Evolutionary conservation across 2,329 filamentous ascomycete species (phyloP).

Genomic region (Lizonia empirigonia): DNA sequence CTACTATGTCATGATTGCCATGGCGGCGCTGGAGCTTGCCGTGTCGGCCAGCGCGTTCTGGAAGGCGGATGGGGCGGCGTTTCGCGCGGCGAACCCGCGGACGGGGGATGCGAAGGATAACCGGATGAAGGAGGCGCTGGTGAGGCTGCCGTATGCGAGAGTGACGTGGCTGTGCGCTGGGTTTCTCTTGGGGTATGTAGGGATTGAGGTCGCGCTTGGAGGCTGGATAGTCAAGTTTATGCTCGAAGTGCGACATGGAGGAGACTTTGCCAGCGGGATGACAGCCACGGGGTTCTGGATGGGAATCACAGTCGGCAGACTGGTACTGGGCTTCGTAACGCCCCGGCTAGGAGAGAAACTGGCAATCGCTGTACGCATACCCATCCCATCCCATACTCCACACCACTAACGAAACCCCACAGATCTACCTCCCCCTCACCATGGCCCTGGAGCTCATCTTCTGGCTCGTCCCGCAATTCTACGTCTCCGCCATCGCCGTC

Average conservation of each 20-base stretch:
- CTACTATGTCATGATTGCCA: constrained; percentile 74
- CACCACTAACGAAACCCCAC: background rate
- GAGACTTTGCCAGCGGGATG: constrained; percentile 74
- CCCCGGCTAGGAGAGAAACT: constrained; percentile 73
- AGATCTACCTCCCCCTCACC: constrained; percentile 67
- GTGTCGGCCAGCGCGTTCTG: constrained; percentile 65
- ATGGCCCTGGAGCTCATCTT: constrained; percentile 73
- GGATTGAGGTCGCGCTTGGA: constrained; percentile 74
- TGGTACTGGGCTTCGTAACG: constrained; percentile 77
- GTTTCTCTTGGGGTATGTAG: constrained; percentile 80
- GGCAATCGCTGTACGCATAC: constrained; percentile 50
- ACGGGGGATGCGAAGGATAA: constrained; percentile 54
- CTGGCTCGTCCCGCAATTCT: constrained; percentile 80
- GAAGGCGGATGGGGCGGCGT: constrained; percentile 62
- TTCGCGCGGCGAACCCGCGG: constrained; percentile 58
- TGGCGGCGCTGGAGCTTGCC: constrained; percentile 62
- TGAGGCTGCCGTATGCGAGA: constrained; percentile 52
- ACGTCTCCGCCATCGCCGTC: constrained; percentile 74
- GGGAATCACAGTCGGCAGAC: constrained; percentile 75
- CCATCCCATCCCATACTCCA: constrained; percentile 23
- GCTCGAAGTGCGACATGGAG: constrained; percentile 74
- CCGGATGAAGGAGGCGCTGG: constrained; percentile 58
- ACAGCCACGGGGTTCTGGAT: constrained; percentile 83
- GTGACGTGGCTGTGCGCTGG: constrained; percentile 74
- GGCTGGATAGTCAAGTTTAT: constrained; percentile 86